These are phyloP conservation scores for Cutaneotrichosporon sp. DNA, from an alignment of 1,284 basidiomycete species.

Conservation along the genomic window DNA sequence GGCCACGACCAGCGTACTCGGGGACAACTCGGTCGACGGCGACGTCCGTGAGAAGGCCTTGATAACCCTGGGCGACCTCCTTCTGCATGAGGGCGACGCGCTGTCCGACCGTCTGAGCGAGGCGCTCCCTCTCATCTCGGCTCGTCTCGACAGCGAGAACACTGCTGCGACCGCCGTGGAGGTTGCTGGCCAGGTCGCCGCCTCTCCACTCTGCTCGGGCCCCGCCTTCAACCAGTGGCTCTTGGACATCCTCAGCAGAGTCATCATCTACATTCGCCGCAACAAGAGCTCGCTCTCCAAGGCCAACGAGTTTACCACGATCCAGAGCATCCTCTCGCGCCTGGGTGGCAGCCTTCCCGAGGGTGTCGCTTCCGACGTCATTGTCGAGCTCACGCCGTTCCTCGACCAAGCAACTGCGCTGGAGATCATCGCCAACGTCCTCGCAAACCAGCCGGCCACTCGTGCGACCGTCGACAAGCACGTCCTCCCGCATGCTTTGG, in stretches of 20 bases:
- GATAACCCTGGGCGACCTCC: conserved; percentile 77
- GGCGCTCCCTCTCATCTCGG: conserved; percentile 67
- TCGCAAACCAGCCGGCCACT: conserved; percentile 68
- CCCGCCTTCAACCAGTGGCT: conserved; percentile 69
- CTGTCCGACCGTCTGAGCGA: conserved; percentile 49
- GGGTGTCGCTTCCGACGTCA: conserved; percentile 64
- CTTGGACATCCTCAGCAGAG: conserved; percentile 73
- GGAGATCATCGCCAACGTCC: conserved; percentile 67
- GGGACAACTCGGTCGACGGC: conserved; percentile 81
- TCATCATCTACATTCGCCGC: conserved; percentile 74
- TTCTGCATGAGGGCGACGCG: conserved; percentile 79
- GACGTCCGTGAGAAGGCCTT: conserved; percentile 85
- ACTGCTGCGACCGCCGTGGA: conserved; percentile 57
- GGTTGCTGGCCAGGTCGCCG: conserved; percentile 56
- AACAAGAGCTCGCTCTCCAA: conserved; percentile 76
- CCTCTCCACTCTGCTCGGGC: conserved; percentile 52
- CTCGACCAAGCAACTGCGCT: conserved; percentile 77
- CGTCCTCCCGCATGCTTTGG: conserved; percentile 68
- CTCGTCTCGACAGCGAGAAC: conserved; percentile 65
- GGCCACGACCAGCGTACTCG: conserved; percentile 70
- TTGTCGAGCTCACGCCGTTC: conserved; percentile 73
- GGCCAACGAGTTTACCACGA: conserved; percentile 71
- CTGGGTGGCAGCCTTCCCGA: conserved; percentile 66
- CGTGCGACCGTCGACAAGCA: conserved; percentile 72
- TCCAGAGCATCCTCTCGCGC: conserved; percentile 58